These are phyloP conservation scores for Wickerhamomyces sp. DNA, from an alignment of 1,139 yeast species.

Conservation along the genomic window DNA sequence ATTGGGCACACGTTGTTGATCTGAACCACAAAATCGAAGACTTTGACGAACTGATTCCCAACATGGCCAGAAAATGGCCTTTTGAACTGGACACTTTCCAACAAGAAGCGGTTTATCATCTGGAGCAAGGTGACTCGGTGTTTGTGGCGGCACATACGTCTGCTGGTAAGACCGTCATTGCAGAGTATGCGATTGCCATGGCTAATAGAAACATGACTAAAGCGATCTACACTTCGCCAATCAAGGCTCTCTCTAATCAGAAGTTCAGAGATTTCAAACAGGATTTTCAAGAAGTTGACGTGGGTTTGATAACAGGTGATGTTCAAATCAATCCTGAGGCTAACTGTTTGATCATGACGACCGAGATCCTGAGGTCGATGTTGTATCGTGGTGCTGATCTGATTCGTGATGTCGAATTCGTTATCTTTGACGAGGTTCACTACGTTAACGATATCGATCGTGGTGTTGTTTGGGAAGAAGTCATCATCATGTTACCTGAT, in stretches of 20 bases:
- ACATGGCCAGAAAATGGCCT: constrained; percentile 91
- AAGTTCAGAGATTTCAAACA: constrained; percentile 89
- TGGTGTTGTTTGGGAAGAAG: constrained; percentile 99
- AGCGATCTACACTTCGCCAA: constrained; percentile 90
- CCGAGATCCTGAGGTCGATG: constrained; percentile 94
- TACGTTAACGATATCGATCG: constrained; percentile 95
- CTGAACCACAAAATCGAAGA: constrained; percentile 77
- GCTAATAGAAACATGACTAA: constrained; percentile 86
- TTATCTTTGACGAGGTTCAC: constrained; percentile 95
- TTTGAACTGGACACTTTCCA: constrained; percentile 93
- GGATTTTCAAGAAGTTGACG: constrained; percentile 74
- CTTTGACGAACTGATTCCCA: constrained; percentile 82
- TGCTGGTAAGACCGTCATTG: constrained; percentile 90
- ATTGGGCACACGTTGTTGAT: constrained; percentile 97
- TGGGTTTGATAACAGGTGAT: constrained; percentile 96
- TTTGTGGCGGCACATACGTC: constrained; percentile 98
- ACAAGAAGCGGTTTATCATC: constrained; percentile 92
- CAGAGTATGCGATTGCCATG: constrained; percentile 93
- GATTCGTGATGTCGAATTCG: constrained; percentile 95
- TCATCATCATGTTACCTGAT: constrained; percentile 92
- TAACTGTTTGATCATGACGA: constrained; percentile 94
- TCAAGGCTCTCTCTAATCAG: constrained; percentile 88
- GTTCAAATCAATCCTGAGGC: constrained; percentile 98
- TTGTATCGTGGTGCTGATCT: constrained; percentile 93
- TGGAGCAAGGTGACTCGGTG: constrained; percentile 96